Evolutionary conservation across 2,329 filamentous ascomycete genomes (phyloP).

Genomic region (Dichotomopilus funicola): DNA sequence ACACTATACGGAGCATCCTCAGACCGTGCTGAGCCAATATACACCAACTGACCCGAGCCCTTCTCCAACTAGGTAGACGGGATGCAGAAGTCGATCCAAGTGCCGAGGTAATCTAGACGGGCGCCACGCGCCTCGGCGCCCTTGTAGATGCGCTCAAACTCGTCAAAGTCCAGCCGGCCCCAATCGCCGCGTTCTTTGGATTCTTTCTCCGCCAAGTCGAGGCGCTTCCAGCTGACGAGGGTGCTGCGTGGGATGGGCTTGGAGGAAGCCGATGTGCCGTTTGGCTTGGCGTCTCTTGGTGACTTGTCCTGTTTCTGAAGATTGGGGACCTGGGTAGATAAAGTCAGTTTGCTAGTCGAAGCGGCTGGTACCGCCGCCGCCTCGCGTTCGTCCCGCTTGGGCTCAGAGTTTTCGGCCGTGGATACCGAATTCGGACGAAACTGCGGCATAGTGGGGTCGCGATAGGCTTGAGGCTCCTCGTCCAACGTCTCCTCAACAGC

Average conservation of each 20-base stretch:
- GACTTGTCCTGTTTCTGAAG: background rate
- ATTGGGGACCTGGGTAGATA: background rate
- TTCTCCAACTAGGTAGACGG: constrained; percentile 35
- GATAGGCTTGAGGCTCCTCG: constrained; percentile 25
- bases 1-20: background rate
- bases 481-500: constrained; percentile 15
- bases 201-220: constrained; percentile 62
- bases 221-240: constrained; percentile 44
- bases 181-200: constrained; percentile 68
- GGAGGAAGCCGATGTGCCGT: background rate
- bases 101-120: constrained; percentile 72
- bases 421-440: constrained; percentile 18
- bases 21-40: background rate
- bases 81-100: constrained; percentile 82
- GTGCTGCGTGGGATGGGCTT: constrained; percentile 28
- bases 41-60: background rate
- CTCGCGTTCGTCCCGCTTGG: background rate
- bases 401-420: background rate
- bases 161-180: constrained; percentile 68
- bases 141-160: constrained; percentile 73
- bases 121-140: constrained; percentile 56
- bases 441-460: constrained; percentile 42
- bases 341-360: background rate
- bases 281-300: background rate
- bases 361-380: background rate